Conservation (phyloP, 345 rosid species). For the Ceriops zippeliana region DNA sequence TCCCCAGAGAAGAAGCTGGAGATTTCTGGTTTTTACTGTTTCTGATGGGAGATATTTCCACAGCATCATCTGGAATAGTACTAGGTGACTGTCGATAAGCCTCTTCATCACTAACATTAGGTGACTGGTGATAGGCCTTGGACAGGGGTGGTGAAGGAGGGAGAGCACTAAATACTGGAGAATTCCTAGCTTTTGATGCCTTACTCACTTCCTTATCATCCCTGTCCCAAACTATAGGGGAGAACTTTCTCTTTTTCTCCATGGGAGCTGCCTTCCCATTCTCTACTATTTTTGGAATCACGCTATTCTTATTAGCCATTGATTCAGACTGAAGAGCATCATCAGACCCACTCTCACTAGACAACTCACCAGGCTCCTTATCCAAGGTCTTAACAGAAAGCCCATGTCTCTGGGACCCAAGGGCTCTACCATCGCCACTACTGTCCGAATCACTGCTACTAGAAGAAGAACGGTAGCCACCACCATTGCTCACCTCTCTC, state of each 20-base stretch:
- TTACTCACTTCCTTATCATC: conserved; percentile 51
- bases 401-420: conserved; percentile 38
- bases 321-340: conserved; percentile 56
- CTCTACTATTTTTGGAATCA: conserved; percentile 39
- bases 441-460: conserved; percentile 61
- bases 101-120: conserved; percentile 17
- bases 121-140: conserved; percentile 42
- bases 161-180: conserved; percentile 30
- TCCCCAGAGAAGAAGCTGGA: conserved; percentile 31
- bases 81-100: conserved; percentile 36
- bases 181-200: conserved; percentile 36
- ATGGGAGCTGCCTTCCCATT: conserved; percentile 42
- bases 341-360: conserved; percentile 97
- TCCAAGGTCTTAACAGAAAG: conserved; percentile 48
- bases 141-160: conserved; percentile 62
- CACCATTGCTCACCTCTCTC: conserved; percentile 62
- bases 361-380: conserved; percentile 97
- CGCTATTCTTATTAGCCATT: conserved; percentile 36
- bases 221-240: conserved; percentile 97
- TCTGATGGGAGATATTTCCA: conserved; percentile 39
- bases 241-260: conserved; percentile 86
- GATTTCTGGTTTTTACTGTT: conserved; percentile 23
- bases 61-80: conserved; percentile 34
- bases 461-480: conserved; percentile 46
- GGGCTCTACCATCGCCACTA: conserved; percentile 36